A percentile compares a stretch with the other conserved stretches of the same genome.
Evolutionary conservation across 1,284 basidiomycete genomes (phyloP).

Genomic region (Microbotryomycetes sp.): DNA sequence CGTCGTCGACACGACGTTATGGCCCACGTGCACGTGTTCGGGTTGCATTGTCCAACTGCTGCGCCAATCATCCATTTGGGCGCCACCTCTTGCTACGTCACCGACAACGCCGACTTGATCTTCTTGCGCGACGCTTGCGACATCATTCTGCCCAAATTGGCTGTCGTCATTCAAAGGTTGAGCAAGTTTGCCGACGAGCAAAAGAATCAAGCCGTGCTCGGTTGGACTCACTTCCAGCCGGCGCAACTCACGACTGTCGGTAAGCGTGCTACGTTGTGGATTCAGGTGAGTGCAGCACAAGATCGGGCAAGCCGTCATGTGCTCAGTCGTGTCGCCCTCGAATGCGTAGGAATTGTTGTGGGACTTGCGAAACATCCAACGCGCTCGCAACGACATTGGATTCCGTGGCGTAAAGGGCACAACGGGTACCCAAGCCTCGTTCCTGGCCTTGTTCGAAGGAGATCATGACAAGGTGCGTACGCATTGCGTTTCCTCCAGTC

Average conservation of each 20-base stretch:
- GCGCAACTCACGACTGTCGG: constrained; percentile 98
- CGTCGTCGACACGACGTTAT: constrained; percentile 98
- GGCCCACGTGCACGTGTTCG: constrained; percentile 98
- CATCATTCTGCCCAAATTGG: constrained; percentile 78
- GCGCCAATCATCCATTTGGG: constrained; percentile 97
- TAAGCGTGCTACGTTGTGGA: constrained; percentile 97
- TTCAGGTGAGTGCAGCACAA: constrained; percentile 68
- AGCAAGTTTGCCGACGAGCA: constrained; percentile 61
- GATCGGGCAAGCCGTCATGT: no score
- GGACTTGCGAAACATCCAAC: constrained; percentile 89
- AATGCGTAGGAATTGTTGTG: constrained; percentile 74
- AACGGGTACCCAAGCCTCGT: constrained; percentile 95
- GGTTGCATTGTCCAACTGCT: constrained; percentile 75
- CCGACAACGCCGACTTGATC: constrained; percentile 96
- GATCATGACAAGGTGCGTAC: constrained; percentile 73
- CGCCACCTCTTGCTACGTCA: constrained; percentile 97
- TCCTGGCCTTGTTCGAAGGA: constrained; percentile 88
- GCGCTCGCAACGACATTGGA: constrained; percentile 86
- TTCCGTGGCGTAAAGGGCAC: constrained; percentile 99
- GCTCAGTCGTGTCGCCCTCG: not conserved
- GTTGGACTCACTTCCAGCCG: constrained; percentile 99
- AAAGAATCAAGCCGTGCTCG: constrained; percentile 51
- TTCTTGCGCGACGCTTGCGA: constrained; percentile 84
- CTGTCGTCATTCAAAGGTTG: constrained; percentile 81
- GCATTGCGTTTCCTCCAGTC: not conserved